These are phyloP conservation scores for Cetradonia linearis DNA, from an alignment of 495 filamentous ascomycete genomes.

Conservation along the genomic window DNA sequence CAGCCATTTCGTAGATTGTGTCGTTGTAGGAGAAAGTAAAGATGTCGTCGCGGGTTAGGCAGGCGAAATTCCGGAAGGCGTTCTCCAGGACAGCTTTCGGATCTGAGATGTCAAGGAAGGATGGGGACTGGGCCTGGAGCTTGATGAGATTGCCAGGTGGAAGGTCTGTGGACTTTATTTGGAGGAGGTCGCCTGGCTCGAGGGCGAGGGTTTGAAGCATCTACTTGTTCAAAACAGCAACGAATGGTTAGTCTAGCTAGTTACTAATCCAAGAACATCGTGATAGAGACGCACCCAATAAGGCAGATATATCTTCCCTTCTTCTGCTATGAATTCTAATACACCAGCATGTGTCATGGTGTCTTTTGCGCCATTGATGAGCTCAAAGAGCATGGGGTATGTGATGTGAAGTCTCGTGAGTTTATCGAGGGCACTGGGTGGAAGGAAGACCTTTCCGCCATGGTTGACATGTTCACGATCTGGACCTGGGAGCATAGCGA, in stretches of 20 bases:
- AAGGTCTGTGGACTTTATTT: constrained; percentile 87
- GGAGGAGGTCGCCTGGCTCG: constrained; percentile 85
- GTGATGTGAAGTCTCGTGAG: constrained; percentile 92
- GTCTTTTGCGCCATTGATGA: constrained; percentile 73
- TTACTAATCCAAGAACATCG: neutral
- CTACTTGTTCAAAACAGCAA: constrained; percentile 36
- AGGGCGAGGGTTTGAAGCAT: constrained; percentile 87
- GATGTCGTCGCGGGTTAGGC: constrained; percentile 79
- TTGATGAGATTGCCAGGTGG: constrained; percentile 86
- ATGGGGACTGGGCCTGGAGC: constrained; percentile 80
- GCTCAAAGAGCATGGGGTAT: constrained; percentile 94
- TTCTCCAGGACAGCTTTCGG: constrained; percentile 97
- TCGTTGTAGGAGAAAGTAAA: constrained; percentile 97
- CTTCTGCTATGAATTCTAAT: constrained; percentile 93
- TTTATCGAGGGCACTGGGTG: constrained; percentile 89
- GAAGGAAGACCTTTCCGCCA: constrained; percentile 94
- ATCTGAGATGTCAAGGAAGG: constrained; percentile 91
- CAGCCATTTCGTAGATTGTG: constrained; percentile 79
- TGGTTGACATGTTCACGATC: constrained; percentile 87
- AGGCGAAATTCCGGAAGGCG: constrained; percentile 88
- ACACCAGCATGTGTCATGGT: constrained; percentile 85
- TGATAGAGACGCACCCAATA: constrained; percentile 61
- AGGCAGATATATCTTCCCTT: constrained; percentile 90
- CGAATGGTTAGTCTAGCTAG: constrained; percentile 13
- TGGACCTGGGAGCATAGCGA: constrained; percentile 86